phyloP scores from a whole-genome alignment of 345 rosid species.

The Syzygium grande region DNA sequence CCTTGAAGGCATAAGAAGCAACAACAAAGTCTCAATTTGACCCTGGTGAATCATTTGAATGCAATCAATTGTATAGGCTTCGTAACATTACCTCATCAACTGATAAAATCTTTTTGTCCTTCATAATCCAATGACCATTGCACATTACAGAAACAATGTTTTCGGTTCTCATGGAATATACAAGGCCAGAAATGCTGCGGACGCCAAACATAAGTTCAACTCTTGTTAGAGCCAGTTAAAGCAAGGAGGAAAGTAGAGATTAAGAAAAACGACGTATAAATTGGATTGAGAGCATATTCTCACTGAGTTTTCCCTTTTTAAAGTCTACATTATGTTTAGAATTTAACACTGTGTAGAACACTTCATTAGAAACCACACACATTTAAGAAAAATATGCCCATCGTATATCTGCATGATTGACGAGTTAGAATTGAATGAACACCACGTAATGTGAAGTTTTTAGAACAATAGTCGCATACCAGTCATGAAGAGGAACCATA shows the following conservation, averaged over 20 bases:
- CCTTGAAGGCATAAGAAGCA: neutral
- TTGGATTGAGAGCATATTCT: neutral
- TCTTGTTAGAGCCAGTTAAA: neutral
- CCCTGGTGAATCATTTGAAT: neutral
- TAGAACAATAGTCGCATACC: conserved; percentile 17
- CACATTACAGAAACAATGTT: conserved; percentile 58
- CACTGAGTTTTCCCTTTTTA: neutral
- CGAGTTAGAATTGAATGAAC: neutral
- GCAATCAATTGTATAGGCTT: neutral
- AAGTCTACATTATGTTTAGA: neutral
- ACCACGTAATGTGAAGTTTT: neutral
- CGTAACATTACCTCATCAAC: conserved; percentile 35
- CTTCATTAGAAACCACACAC: neutral
- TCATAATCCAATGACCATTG: conserved; percentile 72
- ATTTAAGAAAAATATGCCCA: neutral
- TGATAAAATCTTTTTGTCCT: conserved; percentile 44
- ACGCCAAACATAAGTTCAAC: neutral
- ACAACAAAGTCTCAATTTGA: neutral
- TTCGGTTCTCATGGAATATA: conserved; percentile 62
- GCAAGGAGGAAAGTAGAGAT: neutral
- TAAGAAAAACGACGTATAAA: neutral
- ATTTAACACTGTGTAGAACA: neutral
- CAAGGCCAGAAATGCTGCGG: conserved; percentile 54
- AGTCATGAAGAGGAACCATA: conserved; percentile 60
- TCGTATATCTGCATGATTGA: neutral